Evolutionary conservation across 2,329 filamentous ascomycete species (phyloP), one percentile per base, ranked within the genome.

Genomic region (Talaromyces sp.): DNA sequence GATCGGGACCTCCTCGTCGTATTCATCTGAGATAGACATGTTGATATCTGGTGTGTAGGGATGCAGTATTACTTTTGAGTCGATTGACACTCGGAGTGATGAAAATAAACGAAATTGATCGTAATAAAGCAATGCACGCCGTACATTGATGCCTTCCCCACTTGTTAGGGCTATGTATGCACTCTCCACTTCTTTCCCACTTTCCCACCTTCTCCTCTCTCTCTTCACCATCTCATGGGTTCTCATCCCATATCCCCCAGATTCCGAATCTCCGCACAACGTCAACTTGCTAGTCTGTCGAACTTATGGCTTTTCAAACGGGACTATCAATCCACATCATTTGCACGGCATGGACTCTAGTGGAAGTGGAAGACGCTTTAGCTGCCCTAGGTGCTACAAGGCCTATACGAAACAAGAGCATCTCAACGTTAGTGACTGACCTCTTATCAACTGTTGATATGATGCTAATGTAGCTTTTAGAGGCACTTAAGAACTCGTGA

Each of bases 331-430:
- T 47, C n/a, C 43, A 22, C n/a, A 47, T 22, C 43, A 47, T 22
- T 13, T 43, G 8, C 10, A 22, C 43, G 43, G 43, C 43, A 47
- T 47, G 43, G 43, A 47, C 10, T 47, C 43, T 13, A 22, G 10
- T 47, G 43, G 43, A 22, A 47, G 19, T 47, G 43, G n/a, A 65
- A 69, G 65, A 49, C 67, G 66, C 13, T 71, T 70, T 29, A 49
- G 63, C 22, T 70, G 69, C 17, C 19, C 36, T 2, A 58, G 66
- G 40, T 71, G 69, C 56, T 53, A 51, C 58, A 68, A 62, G 54
- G 51, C 31, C n/a, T 71, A 71, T 34, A 68, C 69, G 8, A 71
- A 69, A 58, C 47, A 67, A 13, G 69, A 70, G 31, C 69, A 71
- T 58, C 60, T 71, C 8, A 68, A 60, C 17, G 68, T 70, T 63